Evolutionary conservation across 140 eudicot species (phyloP).

Genomic region (Eryngium alpinum): DNA sequence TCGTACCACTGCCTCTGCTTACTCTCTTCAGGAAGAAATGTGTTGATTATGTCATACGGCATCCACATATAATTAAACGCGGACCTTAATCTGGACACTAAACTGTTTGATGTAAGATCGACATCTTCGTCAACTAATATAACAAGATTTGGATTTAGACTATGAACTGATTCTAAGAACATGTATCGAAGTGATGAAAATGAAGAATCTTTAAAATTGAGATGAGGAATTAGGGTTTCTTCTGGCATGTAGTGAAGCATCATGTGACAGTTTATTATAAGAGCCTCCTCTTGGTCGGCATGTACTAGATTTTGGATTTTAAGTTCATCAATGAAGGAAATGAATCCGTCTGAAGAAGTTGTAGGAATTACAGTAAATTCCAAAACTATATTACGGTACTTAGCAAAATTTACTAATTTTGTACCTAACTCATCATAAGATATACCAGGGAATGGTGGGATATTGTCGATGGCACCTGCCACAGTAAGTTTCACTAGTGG

Average conservation of each 20-base stretch:
- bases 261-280: conserved; percentile 86
- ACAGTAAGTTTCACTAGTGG: conserved; percentile 72
- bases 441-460: conserved; percentile 70
- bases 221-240: conserved; percentile 41
- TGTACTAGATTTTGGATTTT: conserved; percentile 39
- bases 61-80: conserved; percentile 90
- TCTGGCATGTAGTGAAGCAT: conserved; percentile 79
- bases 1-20: conserved; percentile 87
- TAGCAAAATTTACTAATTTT: conserved; percentile 65
- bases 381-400: conserved; percentile 52
- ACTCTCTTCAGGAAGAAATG: conserved; percentile 70
- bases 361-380: conserved; percentile 70
- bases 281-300: conserved; percentile 41
- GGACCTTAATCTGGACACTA: conserved; percentile 61
- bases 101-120: conserved; percentile 58
- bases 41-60: conserved; percentile 81
- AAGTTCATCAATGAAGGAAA: conserved; percentile 58
- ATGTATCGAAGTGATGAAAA: conserved; percentile 36
- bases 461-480: conserved; percentile 54
- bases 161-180: conserved; percentile 56
- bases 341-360: conserved; percentile 56
- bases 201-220: conserved; percentile 1
- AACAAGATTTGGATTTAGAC: conserved; percentile 56
- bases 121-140: conserved; percentile 88
- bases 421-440: conserved; percentile 77